Conservation (phyloP, 176 grass and related monocot species). For the Oryza meyeriana region DNA sequence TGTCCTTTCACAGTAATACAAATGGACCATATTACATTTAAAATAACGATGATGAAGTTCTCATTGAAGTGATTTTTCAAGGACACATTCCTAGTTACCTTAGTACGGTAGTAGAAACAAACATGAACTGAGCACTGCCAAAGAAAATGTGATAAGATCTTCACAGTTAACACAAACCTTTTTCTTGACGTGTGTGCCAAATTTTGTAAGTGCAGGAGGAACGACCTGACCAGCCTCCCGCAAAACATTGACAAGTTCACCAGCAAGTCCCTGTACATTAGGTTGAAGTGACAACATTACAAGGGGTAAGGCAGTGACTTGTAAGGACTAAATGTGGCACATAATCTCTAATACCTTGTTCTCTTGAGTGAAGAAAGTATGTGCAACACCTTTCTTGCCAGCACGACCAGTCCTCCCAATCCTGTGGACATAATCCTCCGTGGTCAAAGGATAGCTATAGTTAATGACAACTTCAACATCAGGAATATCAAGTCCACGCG, state of each 20-base stretch:
- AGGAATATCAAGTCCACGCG: constrained; percentile 95
- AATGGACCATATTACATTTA: background rate
- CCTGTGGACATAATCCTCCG: constrained; percentile 95
- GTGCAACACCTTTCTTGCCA: constrained; percentile 93
- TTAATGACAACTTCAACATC: constrained; percentile 98
- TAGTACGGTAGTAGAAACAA: background rate
- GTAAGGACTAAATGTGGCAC: background rate
- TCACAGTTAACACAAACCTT: constrained; percentile 58
- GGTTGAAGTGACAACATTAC: constrained; percentile 18
- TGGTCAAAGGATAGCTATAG: constrained; percentile 98
- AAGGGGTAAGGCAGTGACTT: background rate
- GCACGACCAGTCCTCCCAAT: constrained; percentile 93
- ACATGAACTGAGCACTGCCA: background rate
- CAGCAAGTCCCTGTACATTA: constrained; percentile 69
- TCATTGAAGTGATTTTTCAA: background rate
- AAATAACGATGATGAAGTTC: background rate
- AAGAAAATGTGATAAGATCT: background rate
- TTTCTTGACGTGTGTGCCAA: constrained; percentile 98
- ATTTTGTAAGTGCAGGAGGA: constrained; percentile 78
- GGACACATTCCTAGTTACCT: background rate
- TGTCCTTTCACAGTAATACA: background rate
- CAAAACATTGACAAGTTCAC: constrained; percentile 95
- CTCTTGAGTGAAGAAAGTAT: constrained; percentile 92
- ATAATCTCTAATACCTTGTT: constrained; percentile 60
- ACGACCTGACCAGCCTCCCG: constrained; percentile 88